Conservation (phyloP, 1,139 yeast genomes). For the Wickerhamomyces sp. region DNA sequence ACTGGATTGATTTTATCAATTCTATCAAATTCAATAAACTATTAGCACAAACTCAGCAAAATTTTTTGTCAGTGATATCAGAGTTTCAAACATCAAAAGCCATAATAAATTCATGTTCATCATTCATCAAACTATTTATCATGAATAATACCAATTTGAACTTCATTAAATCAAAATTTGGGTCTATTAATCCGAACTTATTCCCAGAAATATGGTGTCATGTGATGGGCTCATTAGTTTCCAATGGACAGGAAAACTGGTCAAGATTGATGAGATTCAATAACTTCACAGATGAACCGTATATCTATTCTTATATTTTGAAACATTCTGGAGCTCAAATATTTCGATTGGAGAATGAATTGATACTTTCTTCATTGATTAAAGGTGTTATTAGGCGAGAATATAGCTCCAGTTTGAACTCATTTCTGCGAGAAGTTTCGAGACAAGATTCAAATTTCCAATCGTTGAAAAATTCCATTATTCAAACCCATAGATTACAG, state of each 20-base stretch:
- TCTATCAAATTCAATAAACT: conserved; percentile 5
- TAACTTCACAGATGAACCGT: conserved; percentile 20
- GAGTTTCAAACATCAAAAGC: conserved; percentile 5
- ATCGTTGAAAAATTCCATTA: conserved; percentile 8
- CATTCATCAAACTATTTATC: conserved; percentile 4
- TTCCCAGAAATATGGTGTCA: conserved; percentile 21
- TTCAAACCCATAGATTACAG: conserved; percentile 17
- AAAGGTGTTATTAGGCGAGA: conserved; percentile 11
- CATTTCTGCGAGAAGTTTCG: conserved; percentile 16
- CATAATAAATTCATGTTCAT: conserved; percentile 8
- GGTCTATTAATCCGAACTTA: conserved; percentile 13
- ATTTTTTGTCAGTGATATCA: conserved; percentile 8
- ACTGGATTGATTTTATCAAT: conserved; percentile 11
- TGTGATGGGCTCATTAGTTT: conserved; percentile 13
- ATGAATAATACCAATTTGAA: neutral
- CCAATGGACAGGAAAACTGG: conserved; percentile 19
- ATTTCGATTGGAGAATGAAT: conserved; percentile 14
- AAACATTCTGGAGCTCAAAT: conserved; percentile 13
- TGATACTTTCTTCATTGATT: conserved; percentile 12
- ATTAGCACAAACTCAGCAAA: conserved; percentile 8
- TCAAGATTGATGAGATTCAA: conserved; percentile 18
- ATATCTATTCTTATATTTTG: conserved; percentile 15
- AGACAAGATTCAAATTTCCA: conserved; percentile 15
- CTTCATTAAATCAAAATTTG: conserved; percentile 11
- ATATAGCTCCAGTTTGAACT: conserved; percentile 12